Conservation (phyloP, 192 early-diverging fungal genomes). For the Allomyces macrogynus region DNA sequence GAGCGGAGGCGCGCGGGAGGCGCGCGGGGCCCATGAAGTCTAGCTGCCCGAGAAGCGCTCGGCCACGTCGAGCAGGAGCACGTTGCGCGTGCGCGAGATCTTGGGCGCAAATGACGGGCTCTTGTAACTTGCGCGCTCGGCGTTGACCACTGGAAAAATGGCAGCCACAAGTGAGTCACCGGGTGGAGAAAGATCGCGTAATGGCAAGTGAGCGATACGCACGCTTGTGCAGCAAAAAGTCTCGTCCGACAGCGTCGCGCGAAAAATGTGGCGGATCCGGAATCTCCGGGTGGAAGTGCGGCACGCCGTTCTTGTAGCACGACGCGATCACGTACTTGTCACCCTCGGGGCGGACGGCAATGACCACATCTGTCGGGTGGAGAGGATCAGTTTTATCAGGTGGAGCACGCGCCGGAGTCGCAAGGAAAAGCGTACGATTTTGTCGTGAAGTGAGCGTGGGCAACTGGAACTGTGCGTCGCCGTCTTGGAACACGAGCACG, state of each 20-base stretch:
- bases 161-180: not conserved
- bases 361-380: conserved; percentile 9
- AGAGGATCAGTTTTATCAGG: not conserved
- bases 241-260: conserved; percentile 33
- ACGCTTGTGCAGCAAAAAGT: conserved; percentile 44
- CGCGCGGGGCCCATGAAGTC: too few relatives aligned
- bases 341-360: conserved; percentile 8
- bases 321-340: conserved; percentile 16
- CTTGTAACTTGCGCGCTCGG: conserved; percentile 43
- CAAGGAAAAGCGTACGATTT: conserved; percentile 12
- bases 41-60: conserved; percentile 1
- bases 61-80: conserved; percentile 38
- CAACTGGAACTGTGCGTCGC: conserved; percentile 23
- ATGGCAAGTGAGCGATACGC: not conserved
- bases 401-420: not conserved
- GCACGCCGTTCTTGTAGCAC: conserved; percentile 34
- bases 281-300: conserved; percentile 33
- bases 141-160: conserved; percentile 29
- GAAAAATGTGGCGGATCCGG: conserved; percentile 31
- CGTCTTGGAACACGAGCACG: conserved; percentile 28
- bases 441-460: conserved; percentile 26
- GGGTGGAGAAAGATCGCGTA: too few relatives aligned
- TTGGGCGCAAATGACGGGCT: conserved; percentile 43
- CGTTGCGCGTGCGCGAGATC: conserved; percentile 32
- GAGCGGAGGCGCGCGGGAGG: too few relatives aligned